These are phyloP conservation scores for Kwoniella europaea DNA, from an alignment of 768 basidiomycete species.

Conservation along the genomic window DNA sequence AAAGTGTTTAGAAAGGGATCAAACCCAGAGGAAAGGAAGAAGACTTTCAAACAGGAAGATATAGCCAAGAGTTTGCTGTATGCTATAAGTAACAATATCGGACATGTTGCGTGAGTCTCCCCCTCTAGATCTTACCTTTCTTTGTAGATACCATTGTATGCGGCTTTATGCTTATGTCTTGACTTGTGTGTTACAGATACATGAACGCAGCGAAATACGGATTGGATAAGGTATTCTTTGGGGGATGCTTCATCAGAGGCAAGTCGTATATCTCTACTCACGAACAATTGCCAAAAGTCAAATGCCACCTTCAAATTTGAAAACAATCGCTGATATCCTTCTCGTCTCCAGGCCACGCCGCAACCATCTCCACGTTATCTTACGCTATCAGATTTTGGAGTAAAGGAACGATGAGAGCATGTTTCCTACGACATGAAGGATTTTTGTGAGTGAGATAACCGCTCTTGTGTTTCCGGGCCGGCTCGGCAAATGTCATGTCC, in stretches of 20 bases:
- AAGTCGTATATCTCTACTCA: constrained; percentile 43
- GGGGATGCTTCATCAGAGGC: constrained; percentile 98
- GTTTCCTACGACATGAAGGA: constrained; percentile 97
- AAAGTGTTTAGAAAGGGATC: constrained; percentile 88
- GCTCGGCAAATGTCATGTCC: not conserved
- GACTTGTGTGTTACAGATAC: constrained; percentile 65
- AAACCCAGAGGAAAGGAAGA: constrained; percentile 68
- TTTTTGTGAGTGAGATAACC: constrained; percentile 73
- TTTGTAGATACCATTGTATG: not conserved
- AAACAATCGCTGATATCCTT: not conserved
- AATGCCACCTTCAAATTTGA: not conserved
- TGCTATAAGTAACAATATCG: constrained; percentile 98
- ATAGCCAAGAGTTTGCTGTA: constrained; percentile 93
- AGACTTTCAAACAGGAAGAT: constrained; percentile 83
- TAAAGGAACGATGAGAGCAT: constrained; percentile 91
- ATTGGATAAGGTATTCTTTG: constrained; percentile 96
- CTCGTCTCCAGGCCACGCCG: constrained; percentile 75
- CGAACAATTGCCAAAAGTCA: no score
- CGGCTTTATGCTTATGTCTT: not conserved
- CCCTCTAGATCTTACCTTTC: not conserved
- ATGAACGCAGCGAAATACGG: constrained; percentile 99
- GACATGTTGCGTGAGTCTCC: constrained; percentile 92
- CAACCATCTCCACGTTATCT: constrained; percentile 94
- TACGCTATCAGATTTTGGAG: constrained; percentile 99
- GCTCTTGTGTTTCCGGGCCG: not conserved